These are phyloP conservation scores for Penicillium vulpinum DNA, from an alignment of 2,329 filamentous ascomycete species.

Conservation along the genomic window DNA sequence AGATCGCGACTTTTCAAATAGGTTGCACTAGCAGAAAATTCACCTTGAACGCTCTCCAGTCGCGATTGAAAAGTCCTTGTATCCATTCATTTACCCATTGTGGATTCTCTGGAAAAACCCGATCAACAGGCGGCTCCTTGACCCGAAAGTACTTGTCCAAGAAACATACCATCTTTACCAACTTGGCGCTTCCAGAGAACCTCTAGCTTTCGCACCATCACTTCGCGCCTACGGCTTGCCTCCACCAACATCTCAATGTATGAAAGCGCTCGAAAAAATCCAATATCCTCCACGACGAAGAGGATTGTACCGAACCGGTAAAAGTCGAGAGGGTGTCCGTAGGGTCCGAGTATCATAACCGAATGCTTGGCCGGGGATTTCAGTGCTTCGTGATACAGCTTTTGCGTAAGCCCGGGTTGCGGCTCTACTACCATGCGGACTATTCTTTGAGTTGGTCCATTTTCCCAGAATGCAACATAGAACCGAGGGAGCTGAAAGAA, in stretches of 20 bases:
- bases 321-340: neutral
- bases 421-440: neutral
- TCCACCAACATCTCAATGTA: conserved; percentile 3
- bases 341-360: conserved; percentile 1
- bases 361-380: neutral
- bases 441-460: neutral
- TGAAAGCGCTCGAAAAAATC: neutral
- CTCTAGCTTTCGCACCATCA: conserved; percentile 2
- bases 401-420: neutral
- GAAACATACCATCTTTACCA: neutral
- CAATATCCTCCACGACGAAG: conserved; percentile 5
- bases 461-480: neutral
- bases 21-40: neutral
- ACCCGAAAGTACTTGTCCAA: no score
- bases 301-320: conserved; percentile 3
- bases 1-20: neutral
- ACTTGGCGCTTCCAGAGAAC: conserved; percentile 4
- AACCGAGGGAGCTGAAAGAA: neutral
- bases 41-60: neutral
- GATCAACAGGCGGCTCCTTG: no score
- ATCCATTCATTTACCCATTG: neutral
- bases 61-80: neutral
- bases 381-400: neutral
- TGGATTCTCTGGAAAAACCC: neutral
- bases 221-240: neutral